Conservation (phyloP, 2,329 filamentous ascomycete genomes). For the Fusarium acutatum region DNA sequence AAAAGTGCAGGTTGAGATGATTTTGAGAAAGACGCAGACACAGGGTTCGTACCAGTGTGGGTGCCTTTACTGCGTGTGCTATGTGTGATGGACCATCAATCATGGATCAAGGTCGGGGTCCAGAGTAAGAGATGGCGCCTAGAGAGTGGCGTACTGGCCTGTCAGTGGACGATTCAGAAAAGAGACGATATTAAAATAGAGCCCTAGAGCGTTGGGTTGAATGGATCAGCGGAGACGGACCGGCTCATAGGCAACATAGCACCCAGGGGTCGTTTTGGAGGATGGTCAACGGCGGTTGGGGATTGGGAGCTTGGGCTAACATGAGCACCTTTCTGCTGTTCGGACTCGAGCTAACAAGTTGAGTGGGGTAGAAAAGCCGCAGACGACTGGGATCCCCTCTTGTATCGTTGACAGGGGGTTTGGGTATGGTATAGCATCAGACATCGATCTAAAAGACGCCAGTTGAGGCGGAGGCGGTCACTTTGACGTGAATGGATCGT, state of each 20-base stretch:
- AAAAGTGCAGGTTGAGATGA: slow-evolving; percentile 41
- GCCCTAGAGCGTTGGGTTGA: slow-evolving; percentile 42
- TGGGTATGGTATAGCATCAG: slow-evolving; percentile 9
- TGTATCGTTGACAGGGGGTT: slow-evolving; percentile 13
- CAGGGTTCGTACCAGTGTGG: slow-evolving; percentile 35
- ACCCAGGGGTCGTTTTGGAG: slow-evolving; percentile 34
- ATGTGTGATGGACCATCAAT: slow-evolving; percentile 37
- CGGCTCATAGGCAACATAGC: slow-evolving; percentile 36
- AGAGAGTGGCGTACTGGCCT: slow-evolving; percentile 50
- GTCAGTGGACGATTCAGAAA: slow-evolving; percentile 52
- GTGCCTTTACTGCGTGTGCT: slow-evolving; percentile 40
- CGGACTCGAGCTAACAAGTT: slow-evolving; percentile 24
- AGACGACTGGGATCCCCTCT: slow-evolving; percentile 36
- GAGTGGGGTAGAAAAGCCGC: slow-evolving; percentile 35
- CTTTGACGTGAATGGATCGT: slow-evolving; percentile 34
- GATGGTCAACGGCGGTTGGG: slow-evolving; percentile 38
- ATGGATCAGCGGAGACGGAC: slow-evolving; percentile 44
- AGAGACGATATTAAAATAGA: slow-evolving; percentile 57
- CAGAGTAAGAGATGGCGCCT: slow-evolving; percentile 56
- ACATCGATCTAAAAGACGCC: slow-evolving; percentile 20
- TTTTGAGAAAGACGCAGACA: slow-evolving; percentile 39
- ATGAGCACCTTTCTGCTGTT: slow-evolving; percentile 28
- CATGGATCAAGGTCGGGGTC: slow-evolving; percentile 47
- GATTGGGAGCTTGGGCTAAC: slow-evolving; percentile 34
- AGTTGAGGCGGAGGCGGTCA: slow-evolving; percentile 27